Conservation (phyloP, 2,329 filamentous ascomycete genomes). For the Alternaria sp. region DNA sequence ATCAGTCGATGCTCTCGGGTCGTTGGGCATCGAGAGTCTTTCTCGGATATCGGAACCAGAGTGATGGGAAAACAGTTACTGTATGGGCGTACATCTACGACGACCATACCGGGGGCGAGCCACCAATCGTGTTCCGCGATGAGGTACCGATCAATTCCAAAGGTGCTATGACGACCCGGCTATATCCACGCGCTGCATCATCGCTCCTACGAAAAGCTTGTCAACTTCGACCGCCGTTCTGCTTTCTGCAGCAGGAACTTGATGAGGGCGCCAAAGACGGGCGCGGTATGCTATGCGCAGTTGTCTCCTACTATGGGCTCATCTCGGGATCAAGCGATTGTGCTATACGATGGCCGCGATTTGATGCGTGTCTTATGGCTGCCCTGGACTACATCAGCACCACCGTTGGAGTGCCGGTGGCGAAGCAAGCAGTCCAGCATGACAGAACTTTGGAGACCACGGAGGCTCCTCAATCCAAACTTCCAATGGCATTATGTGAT, state of each 20-base stretch:
- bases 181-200: slow-evolving; percentile 2
- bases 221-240: background rate
- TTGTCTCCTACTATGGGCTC: slow-evolving; percentile 1
- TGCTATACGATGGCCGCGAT: background rate
- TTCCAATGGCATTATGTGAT: background rate
- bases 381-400: background rate
- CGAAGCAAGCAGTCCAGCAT: background rate
- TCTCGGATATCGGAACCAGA: slow-evolving; percentile 1
- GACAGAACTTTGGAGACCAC: background rate
- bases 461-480: background rate
- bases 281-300: slow-evolving; percentile 1
- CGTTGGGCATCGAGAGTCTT: background rate
- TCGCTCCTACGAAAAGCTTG: slow-evolving; percentile 1
- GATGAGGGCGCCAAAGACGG: background rate
- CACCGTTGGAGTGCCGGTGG: background rate
- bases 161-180: rapidly evolving
- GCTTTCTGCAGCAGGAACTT: background rate
- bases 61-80: background rate
- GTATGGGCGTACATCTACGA: slow-evolving; percentile 3
- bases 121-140: background rate
- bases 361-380: background rate
- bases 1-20: background rate
- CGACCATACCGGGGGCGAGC: background rate
- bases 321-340: background rate
- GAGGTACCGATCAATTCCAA: background rate